Evolutionary conservation across 192 early-diverging fungal species (phyloP).

Genomic region (Umbelopsis isabellina): DNA sequence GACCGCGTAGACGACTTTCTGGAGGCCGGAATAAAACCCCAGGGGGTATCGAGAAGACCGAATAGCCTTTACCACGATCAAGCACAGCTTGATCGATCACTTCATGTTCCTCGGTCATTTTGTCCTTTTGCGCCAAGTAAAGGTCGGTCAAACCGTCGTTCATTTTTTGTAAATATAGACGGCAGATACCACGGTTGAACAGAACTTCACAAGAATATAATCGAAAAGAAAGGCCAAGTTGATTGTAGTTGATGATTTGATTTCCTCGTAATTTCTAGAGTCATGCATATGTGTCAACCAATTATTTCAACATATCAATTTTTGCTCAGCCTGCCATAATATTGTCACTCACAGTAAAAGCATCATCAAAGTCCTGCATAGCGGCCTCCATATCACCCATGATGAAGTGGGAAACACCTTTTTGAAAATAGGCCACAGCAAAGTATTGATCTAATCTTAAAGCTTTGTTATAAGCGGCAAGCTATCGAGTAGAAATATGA

Average conservation of each 20-base stretch:
- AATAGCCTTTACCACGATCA: slow-evolving; percentile 55
- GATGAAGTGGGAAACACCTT: slow-evolving; percentile 80
- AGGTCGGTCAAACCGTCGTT: slow-evolving; percentile 71
- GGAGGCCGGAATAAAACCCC: slow-evolving; percentile 80
- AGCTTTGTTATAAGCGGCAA: slow-evolving; percentile 64
- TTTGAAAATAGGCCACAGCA: slow-evolving; percentile 89
- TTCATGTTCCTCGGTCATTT: slow-evolving; percentile 62
- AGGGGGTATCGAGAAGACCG: slow-evolving; percentile 73
- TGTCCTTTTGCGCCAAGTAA: slow-evolving; percentile 58
- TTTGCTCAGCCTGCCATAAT: not conserved
- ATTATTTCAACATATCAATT: not conserved
- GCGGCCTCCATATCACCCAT: slow-evolving; percentile 68
- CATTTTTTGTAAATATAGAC: slow-evolving; percentile 70
- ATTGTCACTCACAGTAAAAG: slow-evolving; percentile 59
- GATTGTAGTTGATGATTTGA: slow-evolving; percentile 88
- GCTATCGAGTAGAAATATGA: not conserved
- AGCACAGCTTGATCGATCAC: slow-evolving; percentile 63
- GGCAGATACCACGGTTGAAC: slow-evolving; percentile 86
- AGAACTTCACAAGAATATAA: slow-evolving; percentile 84
- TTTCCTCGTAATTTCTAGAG: slow-evolving; percentile 74
- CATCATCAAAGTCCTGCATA: slow-evolving; percentile 76
- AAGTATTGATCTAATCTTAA: slow-evolving; percentile 81
- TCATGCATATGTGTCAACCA: not conserved
- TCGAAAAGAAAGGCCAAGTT: slow-evolving; percentile 87
- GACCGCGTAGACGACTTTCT: slow-evolving; percentile 65